phyloP scores from a whole-genome alignment of 2,329 filamentous ascomycete genomes.

The Colletotrichum endophyticum region DNA sequence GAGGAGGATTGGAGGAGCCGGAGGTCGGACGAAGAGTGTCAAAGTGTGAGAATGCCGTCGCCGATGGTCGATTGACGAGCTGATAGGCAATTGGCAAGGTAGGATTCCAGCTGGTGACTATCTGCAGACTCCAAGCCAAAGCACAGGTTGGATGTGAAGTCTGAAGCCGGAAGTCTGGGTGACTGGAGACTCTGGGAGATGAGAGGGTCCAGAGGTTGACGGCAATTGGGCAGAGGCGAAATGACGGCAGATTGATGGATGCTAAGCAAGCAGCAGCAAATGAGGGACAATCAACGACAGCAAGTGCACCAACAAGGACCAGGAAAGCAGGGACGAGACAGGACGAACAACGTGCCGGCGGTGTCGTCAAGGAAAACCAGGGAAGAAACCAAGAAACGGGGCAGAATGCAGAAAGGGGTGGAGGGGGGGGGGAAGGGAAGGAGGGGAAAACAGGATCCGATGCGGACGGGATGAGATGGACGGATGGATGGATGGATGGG shows the following conservation, averaged over 20 bases:
- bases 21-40: background rate
- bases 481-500: background rate
- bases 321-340: conserved; percentile 14
- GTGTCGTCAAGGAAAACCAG: conserved; percentile 13
- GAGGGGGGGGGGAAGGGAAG: background rate
- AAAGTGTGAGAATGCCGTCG: background rate
- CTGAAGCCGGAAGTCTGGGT: background rate
- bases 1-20: background rate
- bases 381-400: background rate
- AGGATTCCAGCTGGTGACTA: background rate
- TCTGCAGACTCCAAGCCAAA: background rate
- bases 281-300: conserved; percentile 8
- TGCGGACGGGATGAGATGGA: background rate
- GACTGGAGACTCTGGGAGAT: conserved; percentile 8
- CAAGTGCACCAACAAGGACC: background rate
- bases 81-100: background rate
- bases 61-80: background rate
- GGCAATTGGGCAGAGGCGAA: conserved; percentile 14
- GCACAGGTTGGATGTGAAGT: background rate
- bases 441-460: background rate
- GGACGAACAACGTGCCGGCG: conserved; percentile 19
- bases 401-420: background rate
- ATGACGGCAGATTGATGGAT: conserved; percentile 19
- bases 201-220: conserved; percentile 1
- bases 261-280: conserved; percentile 14